Evolutionary conservation across 306 rosid genomes (phyloP), one percentile per base, ranked within the genome.

Genomic region (Cucurbita maxima): DNA sequence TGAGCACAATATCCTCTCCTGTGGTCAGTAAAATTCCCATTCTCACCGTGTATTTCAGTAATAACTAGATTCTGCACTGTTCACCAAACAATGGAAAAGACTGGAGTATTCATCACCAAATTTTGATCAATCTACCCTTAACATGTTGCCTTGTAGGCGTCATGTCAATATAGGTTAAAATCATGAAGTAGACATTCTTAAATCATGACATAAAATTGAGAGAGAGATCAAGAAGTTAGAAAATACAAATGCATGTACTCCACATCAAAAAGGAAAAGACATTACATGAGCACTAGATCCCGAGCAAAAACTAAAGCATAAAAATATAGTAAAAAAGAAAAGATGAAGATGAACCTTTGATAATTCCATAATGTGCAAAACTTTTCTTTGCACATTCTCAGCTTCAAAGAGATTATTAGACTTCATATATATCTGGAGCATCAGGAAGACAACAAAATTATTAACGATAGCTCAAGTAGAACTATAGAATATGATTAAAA

Each of bases 311-410:
- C 10, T 14, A 18, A 34, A 36, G 4, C 34, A 72, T 11, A 72
- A 38, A 54, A 14, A 58, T 4, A 10, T 5, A 34, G 48, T 6
- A 6, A 54, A 16, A 52, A 25, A 12, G 9, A 45, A 34, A 52
- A 38, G 55, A 54, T 38, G 6, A 72, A 74, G 40, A 40, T 66
- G 40, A 60, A 92, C 96, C 96, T 90, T 88, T 6, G 90, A 87
- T 78, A 87, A 79, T 81, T 93, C 98, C 94, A 90, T 52, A 14
- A 73, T 81, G 76, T 87, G 96, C 76, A 90, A 85, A 75, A 88
- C 82, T 84, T 88, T 93, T 80, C 96, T 90, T 79, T 88, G 97
- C 30, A 90, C 66, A 79, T 77, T 86, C 86, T 87, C 94, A 54
- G 96, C 94, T 59, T 93, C 94, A 56, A 71, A 82, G 53, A 83